Conservation (phyloP, 2,329 filamentous ascomycete species). For the Didymella arachidicola region DNA sequence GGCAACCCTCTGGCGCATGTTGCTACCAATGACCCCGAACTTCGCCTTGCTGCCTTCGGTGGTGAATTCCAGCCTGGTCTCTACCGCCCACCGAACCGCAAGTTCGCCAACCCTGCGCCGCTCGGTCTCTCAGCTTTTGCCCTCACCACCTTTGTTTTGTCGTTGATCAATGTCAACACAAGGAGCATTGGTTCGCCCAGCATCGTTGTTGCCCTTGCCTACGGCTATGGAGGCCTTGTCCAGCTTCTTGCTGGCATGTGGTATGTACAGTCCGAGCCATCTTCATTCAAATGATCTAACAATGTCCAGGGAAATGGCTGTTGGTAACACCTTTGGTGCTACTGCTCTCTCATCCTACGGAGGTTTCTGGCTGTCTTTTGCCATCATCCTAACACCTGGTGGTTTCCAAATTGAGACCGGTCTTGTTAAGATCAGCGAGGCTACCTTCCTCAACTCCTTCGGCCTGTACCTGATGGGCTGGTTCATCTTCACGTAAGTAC, state of each 20-base stretch:
- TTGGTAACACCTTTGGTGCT: constrained; percentile 70
- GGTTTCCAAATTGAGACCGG: constrained; percentile 58
- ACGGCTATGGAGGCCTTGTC: constrained; percentile 60
- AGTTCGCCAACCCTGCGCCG: constrained; percentile 67
- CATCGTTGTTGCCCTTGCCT: constrained; percentile 59
- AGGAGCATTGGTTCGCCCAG: constrained; percentile 53
- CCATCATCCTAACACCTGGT: constrained; percentile 65
- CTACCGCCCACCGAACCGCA: constrained; percentile 54
- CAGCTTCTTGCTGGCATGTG: constrained; percentile 63
- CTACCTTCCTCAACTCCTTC: constrained; percentile 61
- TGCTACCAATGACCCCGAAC: constrained; percentile 57
- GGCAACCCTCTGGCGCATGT: constrained; percentile 62
- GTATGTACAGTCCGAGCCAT: constrained; percentile 52
- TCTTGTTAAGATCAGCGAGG: constrained; percentile 44
- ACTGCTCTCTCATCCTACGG: constrained; percentile 68
- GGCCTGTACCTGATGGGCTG: constrained; percentile 67
- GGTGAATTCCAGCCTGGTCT: constrained; percentile 62
- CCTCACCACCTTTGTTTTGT: constrained; percentile 69
- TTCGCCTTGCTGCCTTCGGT: constrained; percentile 58
- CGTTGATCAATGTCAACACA: constrained; percentile 58
- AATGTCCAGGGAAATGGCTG: constrained; percentile 58
- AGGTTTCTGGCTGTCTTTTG: constrained; percentile 68
- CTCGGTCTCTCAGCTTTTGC: constrained; percentile 70
- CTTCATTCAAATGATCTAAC: not conserved
- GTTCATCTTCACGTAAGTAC: constrained; percentile 62